Base-by-base conservation (phyloP, 2,329 filamentous ascomycete species). In the Daldinia sp. region DNA sequence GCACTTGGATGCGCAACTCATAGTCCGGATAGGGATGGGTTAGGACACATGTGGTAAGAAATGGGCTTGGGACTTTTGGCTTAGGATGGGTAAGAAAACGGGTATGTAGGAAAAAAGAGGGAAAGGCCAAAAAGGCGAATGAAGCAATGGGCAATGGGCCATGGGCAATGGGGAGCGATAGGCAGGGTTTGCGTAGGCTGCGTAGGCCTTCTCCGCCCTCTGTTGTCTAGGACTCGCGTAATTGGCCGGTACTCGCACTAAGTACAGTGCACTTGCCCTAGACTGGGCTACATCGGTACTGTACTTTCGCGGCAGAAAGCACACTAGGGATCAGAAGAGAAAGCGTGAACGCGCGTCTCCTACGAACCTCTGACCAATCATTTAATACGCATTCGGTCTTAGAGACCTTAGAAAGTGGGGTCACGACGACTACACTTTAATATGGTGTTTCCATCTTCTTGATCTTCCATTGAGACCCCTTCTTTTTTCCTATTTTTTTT, bases 331-430 rank as follows among this genome's bases (percentile, higher is more conserved):
- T 28, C 62, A 67, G 61, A 69, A 71, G 68, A 65, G 66, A 70
- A 60, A 57, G 63, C 60, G 65, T 72, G 72, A 75, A 76, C 74
- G 74, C 74, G 74, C 74, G 74, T 76, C 74, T 76, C 63, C 67
- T 54, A 55, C 15, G 37, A 37, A 44, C 13, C 13, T 51, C 35
- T 15, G 33, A 13, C 74, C 74, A 76, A 76, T 76, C 74, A 74
- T 37, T 1, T 66, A 65, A 63, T 50, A 67, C 60, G 42, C 51
- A 68, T 69, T 66, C 55, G 63, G 60, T 50, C 54, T 46, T 68
- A 53, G 44, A 42, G 28, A 51, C 53, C 56, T 42, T 70, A 50
- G 44, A 39, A 48, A 64, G 72, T 72, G 69, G 69, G 65, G 70
- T 60, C 56, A 53, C 61, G 13, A 57, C 63, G 65, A 66, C 54